Conservation (phyloP, 106 monocot species). For the Dendrobium huoshanense region DNA sequence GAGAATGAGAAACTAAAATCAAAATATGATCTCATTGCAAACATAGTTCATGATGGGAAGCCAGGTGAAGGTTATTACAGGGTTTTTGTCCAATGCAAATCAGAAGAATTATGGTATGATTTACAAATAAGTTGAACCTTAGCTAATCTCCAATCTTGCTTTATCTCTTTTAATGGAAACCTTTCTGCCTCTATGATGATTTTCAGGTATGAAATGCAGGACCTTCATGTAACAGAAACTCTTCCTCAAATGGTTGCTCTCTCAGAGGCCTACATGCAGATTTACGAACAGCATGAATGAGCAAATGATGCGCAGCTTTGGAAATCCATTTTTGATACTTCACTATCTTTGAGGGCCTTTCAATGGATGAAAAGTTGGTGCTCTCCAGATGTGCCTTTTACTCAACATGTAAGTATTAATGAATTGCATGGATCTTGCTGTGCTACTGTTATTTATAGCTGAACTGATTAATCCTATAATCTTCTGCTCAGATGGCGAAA, state of each 20-base stretch:
- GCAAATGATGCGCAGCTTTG: not conserved
- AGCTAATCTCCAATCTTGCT: conserved; percentile 2
- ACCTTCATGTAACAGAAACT: conserved; percentile 94
- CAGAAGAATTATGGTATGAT: conserved; percentile 66
- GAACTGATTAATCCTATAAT: too few relatives aligned
- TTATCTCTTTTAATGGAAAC: not conserved
- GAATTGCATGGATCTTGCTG: too few relatives aligned
- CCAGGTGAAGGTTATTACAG: conserved; percentile 91
- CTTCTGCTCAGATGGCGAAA: too few relatives aligned
- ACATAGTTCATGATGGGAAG: conserved; percentile 98
- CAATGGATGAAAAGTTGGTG: too few relatives aligned
- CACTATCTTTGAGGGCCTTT: too few relatives aligned
- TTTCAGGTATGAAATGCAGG: conserved; percentile 97
- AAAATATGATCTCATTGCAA: conserved; percentile 97
- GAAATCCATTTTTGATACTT: too few relatives aligned
- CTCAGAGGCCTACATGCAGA: conserved; percentile 97
- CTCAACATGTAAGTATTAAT: too few relatives aligned
- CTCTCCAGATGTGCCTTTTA: too few relatives aligned
- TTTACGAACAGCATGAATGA: conserved; percentile 89
- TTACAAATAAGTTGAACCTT: not conserved
- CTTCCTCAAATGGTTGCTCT: conserved; percentile 99
- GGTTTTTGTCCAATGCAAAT: conserved; percentile 90
- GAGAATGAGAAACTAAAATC: conserved; percentile 62
- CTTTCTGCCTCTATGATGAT: not conserved
- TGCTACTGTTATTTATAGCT: too few relatives aligned